Base-by-base conservation (phyloP, 2,329 filamentous ascomycete species). In the Sporothrix dimorphospora region DNA sequence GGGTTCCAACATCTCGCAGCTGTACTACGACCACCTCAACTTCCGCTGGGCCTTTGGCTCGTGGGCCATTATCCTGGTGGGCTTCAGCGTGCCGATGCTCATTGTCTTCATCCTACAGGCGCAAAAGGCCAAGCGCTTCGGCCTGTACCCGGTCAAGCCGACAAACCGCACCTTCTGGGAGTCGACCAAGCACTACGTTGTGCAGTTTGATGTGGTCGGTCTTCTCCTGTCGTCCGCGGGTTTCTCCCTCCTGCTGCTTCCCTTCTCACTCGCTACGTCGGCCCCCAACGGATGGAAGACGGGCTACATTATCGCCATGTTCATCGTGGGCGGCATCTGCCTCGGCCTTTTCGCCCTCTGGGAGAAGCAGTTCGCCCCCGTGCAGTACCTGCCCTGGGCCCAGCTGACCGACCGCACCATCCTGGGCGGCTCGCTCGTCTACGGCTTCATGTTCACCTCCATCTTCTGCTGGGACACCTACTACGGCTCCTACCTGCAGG, bases 21-120 rank as follows among this genome's bases (percentile, higher is more conserved):
- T 81, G 1, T 85, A 91, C 70, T 81, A 87, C 30, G 74, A 79
- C 14, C 80, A 85, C 16, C 81, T 84, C 8, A 88, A 85, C 69
- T 92, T 88, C 86, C 84, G 89, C 70, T 92, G 90, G 91, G 90
- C 86, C 3, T 91, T 90, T 76, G 90, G 90, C 61, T 85, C 87
- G 73, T 92, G 88, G 80, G 83, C 87, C 70, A 90, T 93, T 75
- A 85, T 92, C 73, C 79, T 88, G 4, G 90, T 90, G 1, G 81
- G 86, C 49, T 85, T 90, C 59, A 86, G 87, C 71, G 75, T 86
- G 12, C 90, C 90, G 0, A 82, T 92, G 2, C 83, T 86, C 40
- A 76, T 82, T 19, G 81, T 91, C 7, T 84, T 92, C 76, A 80
- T 86, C 40, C 81, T 84, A 76, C 90, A 92, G 76, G 85, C 89